Evolutionary conservation across 768 basidiomycete genomes (phyloP).

Genomic region (Boletus rubropictus): DNA sequence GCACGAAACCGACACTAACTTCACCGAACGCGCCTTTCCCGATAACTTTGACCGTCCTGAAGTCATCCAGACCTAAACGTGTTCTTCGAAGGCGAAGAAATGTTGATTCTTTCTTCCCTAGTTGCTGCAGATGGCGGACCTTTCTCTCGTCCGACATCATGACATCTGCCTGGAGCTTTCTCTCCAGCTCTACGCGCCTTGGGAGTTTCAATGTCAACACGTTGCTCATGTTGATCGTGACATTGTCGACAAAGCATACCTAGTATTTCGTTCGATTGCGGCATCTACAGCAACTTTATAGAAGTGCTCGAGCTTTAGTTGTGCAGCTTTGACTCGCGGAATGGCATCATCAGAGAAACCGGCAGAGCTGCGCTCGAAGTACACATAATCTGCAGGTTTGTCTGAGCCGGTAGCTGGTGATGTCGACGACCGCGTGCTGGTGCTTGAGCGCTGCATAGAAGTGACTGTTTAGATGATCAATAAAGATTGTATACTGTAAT

Average conservation of each 20-base stretch:
- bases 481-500: too few relatives aligned
- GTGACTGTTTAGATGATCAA: background rate
- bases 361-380: slow-evolving; percentile 77
- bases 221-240: background rate
- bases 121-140: slow-evolving; percentile 71
- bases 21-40: slow-evolving; percentile 99
- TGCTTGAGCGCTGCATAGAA: slow-evolving; percentile 30
- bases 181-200: slow-evolving; percentile 85
- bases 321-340: slow-evolving; percentile 83
- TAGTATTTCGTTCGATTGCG: slow-evolving; percentile 87
- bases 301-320: slow-evolving; percentile 92
- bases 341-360: slow-evolving; percentile 77
- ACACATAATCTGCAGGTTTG: slow-evolving; percentile 72
- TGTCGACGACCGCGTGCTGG: slow-evolving; percentile 25
- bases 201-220: slow-evolving; percentile 3
- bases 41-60: slow-evolving; percentile 96
- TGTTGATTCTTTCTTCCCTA: slow-evolving; percentile 83
- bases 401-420: slow-evolving; percentile 22
- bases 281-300: slow-evolving; percentile 96
- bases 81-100: slow-evolving; percentile 86
- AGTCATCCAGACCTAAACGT: slow-evolving; percentile 85
- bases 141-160: slow-evolving; percentile 80
- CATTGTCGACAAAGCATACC: slow-evolving; percentile 43
- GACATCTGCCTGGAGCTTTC: slow-evolving; percentile 63
- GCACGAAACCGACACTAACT: slow-evolving; percentile 38